These are phyloP conservation scores for Talaromyces proteolyticus DNA, from an alignment of 495 filamentous ascomycete species.

Conservation along the genomic window DNA sequence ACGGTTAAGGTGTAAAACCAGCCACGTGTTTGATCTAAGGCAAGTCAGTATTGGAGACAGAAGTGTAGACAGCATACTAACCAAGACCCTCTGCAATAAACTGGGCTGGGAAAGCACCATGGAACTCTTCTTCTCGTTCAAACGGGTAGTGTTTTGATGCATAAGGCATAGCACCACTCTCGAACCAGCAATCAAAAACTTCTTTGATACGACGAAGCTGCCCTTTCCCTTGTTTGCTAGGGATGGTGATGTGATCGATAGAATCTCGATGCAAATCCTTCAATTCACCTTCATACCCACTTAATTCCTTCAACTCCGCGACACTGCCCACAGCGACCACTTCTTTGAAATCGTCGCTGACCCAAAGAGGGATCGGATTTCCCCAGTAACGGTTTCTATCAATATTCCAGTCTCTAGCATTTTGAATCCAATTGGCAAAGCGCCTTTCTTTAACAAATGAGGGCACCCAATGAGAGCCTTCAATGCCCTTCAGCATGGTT, in stretches of 20 bases:
- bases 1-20: constrained; percentile 97
- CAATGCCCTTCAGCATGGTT: constrained; percentile 83
- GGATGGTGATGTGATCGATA: constrained; percentile 94
- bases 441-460: constrained; percentile 86
- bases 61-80: not conserved
- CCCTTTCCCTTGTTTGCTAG: constrained; percentile 85
- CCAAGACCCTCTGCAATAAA: constrained; percentile 91
- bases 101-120: constrained; percentile 76
- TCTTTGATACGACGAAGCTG: constrained; percentile 74
- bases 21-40: constrained; percentile 78
- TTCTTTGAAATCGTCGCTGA: constrained; percentile 82
- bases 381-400: constrained; percentile 97
- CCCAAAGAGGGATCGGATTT: constrained; percentile 90
- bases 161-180: constrained; percentile 95
- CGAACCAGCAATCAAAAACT: constrained; percentile 98
- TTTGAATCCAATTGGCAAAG: constrained; percentile 81
- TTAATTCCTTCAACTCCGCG: constrained; percentile 78
- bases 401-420: constrained; percentile 97
- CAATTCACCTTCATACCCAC: constrained; percentile 78
- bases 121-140: constrained; percentile 80
- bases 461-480: constrained; percentile 91
- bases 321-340: constrained; percentile 83
- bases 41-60: not conserved
- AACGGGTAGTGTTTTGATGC: constrained; percentile 92
- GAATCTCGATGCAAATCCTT: constrained; percentile 93